These are phyloP conservation scores for Prunus salicina DNA, from an alignment of 306 rosid genomes.

Conservation along the genomic window DNA sequence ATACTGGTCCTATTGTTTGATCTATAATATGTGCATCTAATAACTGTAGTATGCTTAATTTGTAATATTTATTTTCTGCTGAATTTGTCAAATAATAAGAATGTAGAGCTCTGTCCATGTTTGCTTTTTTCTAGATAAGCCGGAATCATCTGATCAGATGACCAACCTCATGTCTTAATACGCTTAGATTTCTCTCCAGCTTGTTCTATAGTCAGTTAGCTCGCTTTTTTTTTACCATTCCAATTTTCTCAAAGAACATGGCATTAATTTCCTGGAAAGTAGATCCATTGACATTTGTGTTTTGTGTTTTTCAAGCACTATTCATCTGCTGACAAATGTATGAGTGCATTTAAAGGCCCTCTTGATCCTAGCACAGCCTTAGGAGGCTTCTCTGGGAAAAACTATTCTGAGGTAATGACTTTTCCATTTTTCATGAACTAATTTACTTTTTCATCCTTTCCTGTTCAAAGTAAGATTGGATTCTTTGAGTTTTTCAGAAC, in stretches of 20 bases:
- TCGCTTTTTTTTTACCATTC: not conserved
- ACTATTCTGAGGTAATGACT: slow-evolving; percentile 75
- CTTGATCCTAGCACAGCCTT: slow-evolving; percentile 97
- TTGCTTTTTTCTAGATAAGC: not conserved
- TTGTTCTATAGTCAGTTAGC: not conserved
- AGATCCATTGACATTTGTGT: slow-evolving; percentile 6
- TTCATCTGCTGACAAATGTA: slow-evolving; percentile 86
- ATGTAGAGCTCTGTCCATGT: not conserved
- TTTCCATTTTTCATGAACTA: not conserved
- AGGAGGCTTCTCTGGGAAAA: slow-evolving; percentile 82
- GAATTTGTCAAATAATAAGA: not conserved
- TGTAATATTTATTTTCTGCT: not conserved
- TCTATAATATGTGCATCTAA: not conserved
- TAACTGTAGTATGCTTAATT: not conserved
- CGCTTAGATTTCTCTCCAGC: slow-evolving; percentile 10
- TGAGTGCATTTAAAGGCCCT: slow-evolving; percentile 95
- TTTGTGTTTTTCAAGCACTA: slow-evolving; percentile 63
- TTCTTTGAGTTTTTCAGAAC: slow-evolving; percentile 27
- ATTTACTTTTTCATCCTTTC: not conserved
- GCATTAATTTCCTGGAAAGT: slow-evolving; percentile 1
- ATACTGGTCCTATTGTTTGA: not conserved
- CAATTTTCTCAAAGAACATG: not conserved
- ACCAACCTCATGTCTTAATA: not conserved
- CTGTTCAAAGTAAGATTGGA: slow-evolving; percentile 16
- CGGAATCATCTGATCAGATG: not conserved